Percentiles rank a stretch among this genome's conserved stretches.
Evolutionary conservation across 345 rosid genomes (phyloP).

Genomic region (Citrus unshiu): DNA sequence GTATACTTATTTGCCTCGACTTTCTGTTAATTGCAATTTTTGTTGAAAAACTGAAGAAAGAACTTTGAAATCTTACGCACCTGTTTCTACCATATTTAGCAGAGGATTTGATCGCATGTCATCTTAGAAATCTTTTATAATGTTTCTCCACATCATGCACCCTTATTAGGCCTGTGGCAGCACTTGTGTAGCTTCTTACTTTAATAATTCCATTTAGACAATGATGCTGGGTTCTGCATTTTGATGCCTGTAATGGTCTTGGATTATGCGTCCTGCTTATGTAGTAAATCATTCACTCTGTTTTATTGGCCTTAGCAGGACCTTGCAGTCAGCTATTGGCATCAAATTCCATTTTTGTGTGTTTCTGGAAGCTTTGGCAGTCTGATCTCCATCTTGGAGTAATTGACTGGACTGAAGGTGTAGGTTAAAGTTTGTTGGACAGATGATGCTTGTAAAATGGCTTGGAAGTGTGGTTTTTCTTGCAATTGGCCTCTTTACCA

Average conservation of each 20-base stretch:
- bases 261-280: neutral
- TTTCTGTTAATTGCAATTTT: neutral
- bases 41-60: neutral
- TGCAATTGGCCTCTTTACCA: constrained; percentile 33
- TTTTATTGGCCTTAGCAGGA: constrained; percentile 1
- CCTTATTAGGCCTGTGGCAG: neutral
- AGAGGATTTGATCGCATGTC: neutral
- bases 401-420: neutral
- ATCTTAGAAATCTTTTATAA: neutral
- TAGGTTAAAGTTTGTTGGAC: constrained; percentile 18
- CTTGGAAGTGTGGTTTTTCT: constrained; percentile 40
- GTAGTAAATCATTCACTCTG: neutral
- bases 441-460: constrained; percentile 54
- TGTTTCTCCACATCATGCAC: neutral
- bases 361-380: constrained; percentile 20
- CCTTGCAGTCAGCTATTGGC: constrained; percentile 1
- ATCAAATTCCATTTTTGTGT: neutral
- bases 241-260: neutral
- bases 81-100: neutral
- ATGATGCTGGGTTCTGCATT: neutral
- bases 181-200: neutral
- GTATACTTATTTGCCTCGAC: neutral
- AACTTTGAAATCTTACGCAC: neutral
- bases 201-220: neutral
- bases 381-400: constrained; percentile 17